These are phyloP conservation scores for Neurospora sp. DNA, from an alignment of 2,329 filamentous ascomycete species.

Conservation along the genomic window DNA sequence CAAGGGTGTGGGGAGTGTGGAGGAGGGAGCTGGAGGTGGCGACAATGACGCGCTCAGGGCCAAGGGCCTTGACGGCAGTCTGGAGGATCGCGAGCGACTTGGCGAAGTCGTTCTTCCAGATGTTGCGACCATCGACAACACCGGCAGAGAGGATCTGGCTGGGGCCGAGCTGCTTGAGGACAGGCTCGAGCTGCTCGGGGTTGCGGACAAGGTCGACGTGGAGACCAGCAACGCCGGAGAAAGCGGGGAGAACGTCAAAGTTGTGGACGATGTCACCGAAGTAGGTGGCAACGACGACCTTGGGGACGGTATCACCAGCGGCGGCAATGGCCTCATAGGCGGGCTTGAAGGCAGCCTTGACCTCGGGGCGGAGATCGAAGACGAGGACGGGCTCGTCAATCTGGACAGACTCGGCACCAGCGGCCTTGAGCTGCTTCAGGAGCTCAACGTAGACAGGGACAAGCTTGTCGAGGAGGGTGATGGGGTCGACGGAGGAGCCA, in stretches of 20 bases:
- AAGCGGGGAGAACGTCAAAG: conserved; percentile 67
- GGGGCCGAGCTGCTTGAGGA: conserved; percentile 71
- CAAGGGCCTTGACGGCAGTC: conserved; percentile 83
- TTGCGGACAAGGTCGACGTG: conserved; percentile 97
- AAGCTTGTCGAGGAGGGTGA: conserved; percentile 86
- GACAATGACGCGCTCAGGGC: conserved; percentile 94
- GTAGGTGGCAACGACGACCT: conserved; percentile 89
- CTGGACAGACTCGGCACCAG: conserved; percentile 92
- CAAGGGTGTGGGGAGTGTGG: conserved; percentile 95
- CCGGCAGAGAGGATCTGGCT: conserved; percentile 88
- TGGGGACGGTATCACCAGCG: conserved; percentile 71
- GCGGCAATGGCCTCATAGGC: conserved; percentile 80
- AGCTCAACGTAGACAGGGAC: conserved; percentile 92
- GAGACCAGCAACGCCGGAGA: conserved; percentile 66
- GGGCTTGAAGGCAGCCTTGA: conserved; percentile 96
- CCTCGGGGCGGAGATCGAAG: conserved; percentile 80
- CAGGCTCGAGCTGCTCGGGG: conserved; percentile 89
- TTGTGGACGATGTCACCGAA: conserved; percentile 99
- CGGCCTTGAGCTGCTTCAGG: conserved; percentile 84
- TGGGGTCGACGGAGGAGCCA: conserved; percentile 84
- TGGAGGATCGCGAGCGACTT: conserved; percentile 84
- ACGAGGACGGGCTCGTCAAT: conserved; percentile 97
- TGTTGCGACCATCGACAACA: conserved; percentile 98
- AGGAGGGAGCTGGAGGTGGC: conserved; percentile 96
- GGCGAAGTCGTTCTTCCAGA: conserved; percentile 99